A percentile compares a stretch with the other conserved stretches of the same genome.
phyloP scores from a whole-genome alignment of 306 rosid species.

The Pyrus pyrifolia region DNA sequence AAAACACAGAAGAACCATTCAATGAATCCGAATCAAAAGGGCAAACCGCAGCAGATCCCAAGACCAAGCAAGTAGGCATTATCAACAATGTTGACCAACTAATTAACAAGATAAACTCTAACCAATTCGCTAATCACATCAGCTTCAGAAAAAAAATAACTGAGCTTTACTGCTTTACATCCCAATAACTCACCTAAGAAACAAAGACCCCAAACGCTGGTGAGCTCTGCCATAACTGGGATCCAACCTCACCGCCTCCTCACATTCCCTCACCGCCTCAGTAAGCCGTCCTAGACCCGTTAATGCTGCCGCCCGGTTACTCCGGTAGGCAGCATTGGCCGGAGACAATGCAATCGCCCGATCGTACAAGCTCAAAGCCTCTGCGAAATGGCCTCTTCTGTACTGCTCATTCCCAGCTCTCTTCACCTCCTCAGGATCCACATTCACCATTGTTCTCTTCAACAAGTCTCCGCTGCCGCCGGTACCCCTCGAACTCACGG shows the following conservation, averaged over 20 bases:
- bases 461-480: conserved; percentile 21
- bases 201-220: conserved; percentile 76
- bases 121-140: not conserved
- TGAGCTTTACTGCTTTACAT: not conserved
- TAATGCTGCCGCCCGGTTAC: conserved; percentile 91
- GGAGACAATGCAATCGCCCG: conserved; percentile 73
- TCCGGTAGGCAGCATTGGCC: conserved; percentile 59
- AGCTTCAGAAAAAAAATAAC: not conserved
- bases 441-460: conserved; percentile 33
- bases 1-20: not conserved
- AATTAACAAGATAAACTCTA: not conserved
- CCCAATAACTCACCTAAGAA: conserved; percentile 52
- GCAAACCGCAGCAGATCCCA: conserved; percentile 13
- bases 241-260: conserved; percentile 83
- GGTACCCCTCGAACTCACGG: not conserved
- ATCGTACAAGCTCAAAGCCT: conserved; percentile 76
- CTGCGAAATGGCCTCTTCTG: conserved; percentile 56
- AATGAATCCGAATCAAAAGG: not conserved
- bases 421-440: conserved; percentile 84
- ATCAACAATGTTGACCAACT: conserved; percentile 2
- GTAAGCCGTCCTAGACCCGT: conserved; percentile 56
- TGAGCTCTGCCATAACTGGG: conserved; percentile 78
- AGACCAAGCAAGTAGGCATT: not conserved
- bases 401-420: conserved; percentile 77
- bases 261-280: conserved; percentile 81